These are phyloP conservation scores for Dothidotthia symphoricarpi DNA, from an alignment of 2,329 filamentous ascomycete genomes.

Conservation along the genomic window DNA sequence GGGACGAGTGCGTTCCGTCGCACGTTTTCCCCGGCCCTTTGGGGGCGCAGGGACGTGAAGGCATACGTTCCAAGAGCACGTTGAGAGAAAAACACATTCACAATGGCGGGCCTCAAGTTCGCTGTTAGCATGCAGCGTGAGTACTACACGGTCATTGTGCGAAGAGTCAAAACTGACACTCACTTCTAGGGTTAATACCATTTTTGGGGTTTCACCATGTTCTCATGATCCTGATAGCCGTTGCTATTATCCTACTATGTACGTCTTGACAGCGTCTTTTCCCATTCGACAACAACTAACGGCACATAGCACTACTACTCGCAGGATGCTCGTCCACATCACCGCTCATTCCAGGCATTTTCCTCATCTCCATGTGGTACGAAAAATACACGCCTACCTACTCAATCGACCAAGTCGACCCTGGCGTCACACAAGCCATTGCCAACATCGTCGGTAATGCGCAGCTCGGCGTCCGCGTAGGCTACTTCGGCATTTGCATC, in stretches of 20 bases:
- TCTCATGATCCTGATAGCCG: conserved; percentile 93
- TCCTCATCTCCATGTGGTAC: conserved; percentile 98
- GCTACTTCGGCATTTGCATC: conserved; percentile 97
- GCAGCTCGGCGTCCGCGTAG: conserved; percentile 83
- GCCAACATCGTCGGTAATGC: conserved; percentile 85
- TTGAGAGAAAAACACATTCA: conserved; percentile 28
- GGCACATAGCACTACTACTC: conserved; percentile 71
- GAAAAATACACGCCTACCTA: conserved; percentile 78
- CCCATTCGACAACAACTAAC: conserved; percentile 22
- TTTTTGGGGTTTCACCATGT: conserved; percentile 75
- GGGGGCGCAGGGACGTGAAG: conserved; percentile 42
- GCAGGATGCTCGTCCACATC: conserved; percentile 97
- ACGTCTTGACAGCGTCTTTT: conserved; percentile 45
- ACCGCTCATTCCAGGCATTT: conserved; percentile 90
- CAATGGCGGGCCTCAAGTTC: conserved; percentile 52
- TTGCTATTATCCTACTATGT: conserved; percentile 95
- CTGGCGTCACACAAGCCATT: conserved; percentile 80
- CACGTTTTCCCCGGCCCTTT: conserved; percentile 40
- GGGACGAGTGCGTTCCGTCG: conserved; percentile 36
- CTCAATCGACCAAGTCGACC: conserved; percentile 84
- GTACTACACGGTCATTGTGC: conserved; percentile 13
- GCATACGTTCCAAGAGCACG: conserved; percentile 21
- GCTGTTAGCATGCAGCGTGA: conserved; percentile 52
- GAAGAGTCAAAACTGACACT: conserved; percentile 25
- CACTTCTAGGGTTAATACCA: conserved; percentile 54